Percentiles rank a stretch among this genome's conserved stretches.
Conservation (phyloP, 2,329 filamentous ascomycete species). For the Phialocephala sp. region DNA sequence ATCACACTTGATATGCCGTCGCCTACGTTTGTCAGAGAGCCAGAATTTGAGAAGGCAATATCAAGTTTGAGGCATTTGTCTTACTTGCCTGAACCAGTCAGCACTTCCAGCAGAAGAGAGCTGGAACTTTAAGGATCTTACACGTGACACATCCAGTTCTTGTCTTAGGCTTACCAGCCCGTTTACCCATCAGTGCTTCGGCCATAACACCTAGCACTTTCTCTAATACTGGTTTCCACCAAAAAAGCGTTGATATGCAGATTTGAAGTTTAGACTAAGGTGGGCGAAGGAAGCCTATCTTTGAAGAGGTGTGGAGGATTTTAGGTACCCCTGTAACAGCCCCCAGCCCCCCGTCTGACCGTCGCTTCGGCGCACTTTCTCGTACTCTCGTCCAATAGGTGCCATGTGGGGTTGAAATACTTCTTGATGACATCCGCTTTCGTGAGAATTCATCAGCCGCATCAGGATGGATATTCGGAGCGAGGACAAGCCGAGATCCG, state of each 20-base stretch:
- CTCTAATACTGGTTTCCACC: not conserved
- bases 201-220: not conserved
- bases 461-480: not conserved
- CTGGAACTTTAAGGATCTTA: not conserved
- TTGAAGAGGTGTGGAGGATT: no score
- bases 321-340: not conserved
- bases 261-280: not conserved
- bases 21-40: not conserved
- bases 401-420: not conserved
- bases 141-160: not conserved
- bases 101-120: not conserved
- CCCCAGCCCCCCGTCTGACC: not conserved
- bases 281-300: not conserved
- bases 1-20: conserved; percentile 15
- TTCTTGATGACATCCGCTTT: not conserved
- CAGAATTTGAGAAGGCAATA: not conserved
- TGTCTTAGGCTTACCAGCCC: conserved; percentile 6
- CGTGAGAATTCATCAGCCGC: not conserved
- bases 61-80: not conserved
- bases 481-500: no score
- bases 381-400: not conserved
- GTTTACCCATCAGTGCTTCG: not conserved
- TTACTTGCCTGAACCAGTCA: conserved; percentile 1
- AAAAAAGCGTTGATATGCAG: not conserved
- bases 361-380: not conserved